These are phyloP conservation scores for Hyphopichia khmerensis DNA, from an alignment of 1,139 yeast species.

Conservation along the genomic window DNA sequence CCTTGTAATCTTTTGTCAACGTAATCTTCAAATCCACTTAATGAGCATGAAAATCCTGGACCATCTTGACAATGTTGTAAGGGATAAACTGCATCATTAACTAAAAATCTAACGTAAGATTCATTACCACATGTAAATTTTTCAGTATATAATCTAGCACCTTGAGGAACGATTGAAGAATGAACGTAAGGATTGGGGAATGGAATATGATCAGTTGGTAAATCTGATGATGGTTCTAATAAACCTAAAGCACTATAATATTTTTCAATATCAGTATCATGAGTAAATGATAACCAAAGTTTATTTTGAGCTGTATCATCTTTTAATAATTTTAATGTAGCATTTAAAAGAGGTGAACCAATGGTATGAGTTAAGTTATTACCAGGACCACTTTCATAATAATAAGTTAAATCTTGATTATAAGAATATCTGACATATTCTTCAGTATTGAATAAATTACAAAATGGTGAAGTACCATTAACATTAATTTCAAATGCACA, in stretches of 20 bases:
- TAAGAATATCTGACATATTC: conserved; percentile 45
- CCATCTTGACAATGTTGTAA: conserved; percentile 49
- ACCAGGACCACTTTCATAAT: conserved; percentile 48
- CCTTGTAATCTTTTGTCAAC: conserved; percentile 27
- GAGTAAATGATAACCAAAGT: conserved; percentile 53
- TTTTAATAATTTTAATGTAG: conserved; percentile 40
- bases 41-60: conserved; percentile 58
- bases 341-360: conserved; percentile 47
- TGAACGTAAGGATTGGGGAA: conserved; percentile 45
- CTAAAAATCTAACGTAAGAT: conserved; percentile 45
- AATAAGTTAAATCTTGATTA: conserved; percentile 35
- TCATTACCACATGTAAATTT: conserved; percentile 38
- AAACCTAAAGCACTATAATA: conserved; percentile 54
- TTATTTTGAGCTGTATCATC: conserved; percentile 20
- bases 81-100: conserved; percentile 61
- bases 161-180: conserved; percentile 55
- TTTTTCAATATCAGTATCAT: conserved; percentile 56
- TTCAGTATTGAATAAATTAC: conserved; percentile 44
- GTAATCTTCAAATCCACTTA: conserved; percentile 35
- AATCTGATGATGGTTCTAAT: conserved; percentile 26
- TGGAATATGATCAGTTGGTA: conserved; percentile 26
- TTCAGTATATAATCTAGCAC: conserved; percentile 53
- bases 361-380: conserved; percentile 35
- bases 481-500: conserved; percentile 53
- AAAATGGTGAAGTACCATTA: conserved; percentile 41